Conservation (phyloP, 257 asterid genomes). For the Prunella vulgaris region DNA sequence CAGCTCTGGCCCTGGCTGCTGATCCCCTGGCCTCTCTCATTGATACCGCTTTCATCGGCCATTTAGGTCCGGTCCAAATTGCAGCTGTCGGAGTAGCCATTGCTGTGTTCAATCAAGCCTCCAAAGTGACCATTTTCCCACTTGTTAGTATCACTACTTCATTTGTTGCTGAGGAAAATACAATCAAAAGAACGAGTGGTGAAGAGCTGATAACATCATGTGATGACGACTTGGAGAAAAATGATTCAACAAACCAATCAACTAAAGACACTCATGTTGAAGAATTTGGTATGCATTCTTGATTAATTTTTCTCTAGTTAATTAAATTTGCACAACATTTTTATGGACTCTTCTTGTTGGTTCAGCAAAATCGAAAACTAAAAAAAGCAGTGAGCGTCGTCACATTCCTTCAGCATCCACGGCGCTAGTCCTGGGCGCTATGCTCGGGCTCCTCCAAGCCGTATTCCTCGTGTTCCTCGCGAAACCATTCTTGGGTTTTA, state of each 20-base stretch:
- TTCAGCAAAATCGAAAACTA: slow-evolving; percentile 24
- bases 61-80: slow-evolving; percentile 75
- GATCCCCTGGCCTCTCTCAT: slow-evolving; percentile 91
- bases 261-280: too few species aligned
- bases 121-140: slow-evolving; percentile 89
- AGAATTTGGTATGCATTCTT: not conserved
- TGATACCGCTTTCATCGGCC: slow-evolving; percentile 88
- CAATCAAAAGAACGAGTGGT: slow-evolving; percentile 36
- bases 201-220: slow-evolving; percentile 9
- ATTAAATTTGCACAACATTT: not conserved
- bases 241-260: not conserved
- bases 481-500: slow-evolving; percentile 51
- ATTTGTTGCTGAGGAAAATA: slow-evolving; percentile 90
- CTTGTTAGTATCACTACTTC: slow-evolving; percentile 92
- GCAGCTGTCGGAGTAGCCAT: slow-evolving; percentile 93
- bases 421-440: slow-evolving; percentile 63
- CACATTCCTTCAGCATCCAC: slow-evolving; percentile 91
- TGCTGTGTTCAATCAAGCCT: slow-evolving; percentile 81
- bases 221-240: slow-evolving; percentile 30
- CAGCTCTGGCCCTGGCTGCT: slow-evolving; percentile 94
- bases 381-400: slow-evolving; percentile 30
- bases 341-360: not conserved
- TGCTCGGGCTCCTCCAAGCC: slow-evolving; percentile 77
- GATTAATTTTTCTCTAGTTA: too few species aligned
- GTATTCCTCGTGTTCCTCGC: slow-evolving; percentile 59